Base-by-base conservation (phyloP, 345 rosid genomes). In the Cochlearia excelsa region DNA sequence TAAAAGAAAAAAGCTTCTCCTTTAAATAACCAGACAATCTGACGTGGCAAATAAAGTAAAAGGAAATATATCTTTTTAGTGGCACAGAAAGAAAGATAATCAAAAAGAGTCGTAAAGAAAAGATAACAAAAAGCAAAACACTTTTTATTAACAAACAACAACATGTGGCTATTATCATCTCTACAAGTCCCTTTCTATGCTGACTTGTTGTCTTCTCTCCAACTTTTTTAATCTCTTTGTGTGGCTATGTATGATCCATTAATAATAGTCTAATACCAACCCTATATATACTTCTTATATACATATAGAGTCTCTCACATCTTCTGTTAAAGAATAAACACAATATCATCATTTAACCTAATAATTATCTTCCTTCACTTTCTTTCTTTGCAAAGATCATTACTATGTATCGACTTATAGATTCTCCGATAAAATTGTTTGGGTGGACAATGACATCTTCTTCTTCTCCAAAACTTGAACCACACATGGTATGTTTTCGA, bases 151-250 rank as follows among this genome's bases (percentile, higher is more conserved):
- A 34, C n/a, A n/a, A n/a, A n/a, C n/a, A n/a, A n/a, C 45, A 63
- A 30, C 65, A 63, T 70, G 74, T 70, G 74, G 74, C 54, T 70
- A 54, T 70, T 59, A 16, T 26, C 58, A 23, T 63, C 54, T 48
- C 69, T 27, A 27, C 58, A 70, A 7, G 74, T 63, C 69, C 54
- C 43, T 64, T 6, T 69, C 68, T 63, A 10, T 35, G 42, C 64
- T 63, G 29, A 16, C 23, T 56, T 59, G 68, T 70, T 63, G 48
- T 40, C 6, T 43, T 42, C 56, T 54, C 40, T 40, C 38, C 57
- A 45, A 7, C 35, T 33, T 5, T 33, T 5, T 69, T 48, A 47
- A 11, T 51, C 33, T 35, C 6, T 46, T 53, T 62, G 26, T 70
- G 68, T 69, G 73, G 73, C 73, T 69, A 56, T 61, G 9, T 41